Percentiles rank a stretch among this genome's conserved stretches.
phyloP scores from a whole-genome alignment of 2,329 filamentous ascomycete genomes.

The Sporothrix mexicana region DNA sequence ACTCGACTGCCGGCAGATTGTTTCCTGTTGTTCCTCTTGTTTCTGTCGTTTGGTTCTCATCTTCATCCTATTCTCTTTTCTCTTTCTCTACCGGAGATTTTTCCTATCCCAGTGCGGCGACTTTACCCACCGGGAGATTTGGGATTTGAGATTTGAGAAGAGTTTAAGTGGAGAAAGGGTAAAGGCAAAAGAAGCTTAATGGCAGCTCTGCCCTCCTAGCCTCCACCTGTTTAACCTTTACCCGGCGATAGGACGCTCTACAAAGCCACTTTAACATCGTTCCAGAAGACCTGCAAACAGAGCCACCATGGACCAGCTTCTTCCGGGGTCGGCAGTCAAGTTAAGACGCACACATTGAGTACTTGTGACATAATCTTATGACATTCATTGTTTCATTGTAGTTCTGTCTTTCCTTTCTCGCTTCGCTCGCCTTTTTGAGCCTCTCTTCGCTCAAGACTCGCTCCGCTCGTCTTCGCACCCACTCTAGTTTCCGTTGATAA shows the following conservation, averaged over 20 bases:
- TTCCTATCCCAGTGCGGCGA: neutral
- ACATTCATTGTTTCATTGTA: neutral
- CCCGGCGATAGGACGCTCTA: slow-evolving; percentile 16
- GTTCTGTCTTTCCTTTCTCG: too few species aligned
- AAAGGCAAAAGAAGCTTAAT: slow-evolving; percentile 17
- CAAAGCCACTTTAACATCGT: neutral
- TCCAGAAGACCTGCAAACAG: neutral
- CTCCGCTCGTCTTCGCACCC: too few species aligned
- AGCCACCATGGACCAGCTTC: neutral
- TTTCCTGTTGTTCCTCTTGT: neutral
- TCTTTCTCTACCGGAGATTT: neutral
- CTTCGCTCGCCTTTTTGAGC: too few species aligned
- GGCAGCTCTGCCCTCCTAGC: neutral
- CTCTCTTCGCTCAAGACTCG: too few species aligned
- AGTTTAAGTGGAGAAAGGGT: neutral
- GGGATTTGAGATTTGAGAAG: too few species aligned
- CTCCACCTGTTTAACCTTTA: slow-evolving; percentile 23
- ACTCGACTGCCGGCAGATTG: slow-evolving; percentile 21
- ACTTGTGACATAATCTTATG: neutral
- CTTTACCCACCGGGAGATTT: slow-evolving; percentile 15
- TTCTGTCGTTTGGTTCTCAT: neutral
- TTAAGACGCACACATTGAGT: too few species aligned
- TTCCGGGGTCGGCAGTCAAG: slow-evolving; percentile 2
- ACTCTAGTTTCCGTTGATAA: slow-evolving; percentile 48
- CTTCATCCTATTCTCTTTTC: neutral